phyloP scores from a whole-genome alignment of 768 basidiomycete species.

The Punctularia strigosozonata region DNA sequence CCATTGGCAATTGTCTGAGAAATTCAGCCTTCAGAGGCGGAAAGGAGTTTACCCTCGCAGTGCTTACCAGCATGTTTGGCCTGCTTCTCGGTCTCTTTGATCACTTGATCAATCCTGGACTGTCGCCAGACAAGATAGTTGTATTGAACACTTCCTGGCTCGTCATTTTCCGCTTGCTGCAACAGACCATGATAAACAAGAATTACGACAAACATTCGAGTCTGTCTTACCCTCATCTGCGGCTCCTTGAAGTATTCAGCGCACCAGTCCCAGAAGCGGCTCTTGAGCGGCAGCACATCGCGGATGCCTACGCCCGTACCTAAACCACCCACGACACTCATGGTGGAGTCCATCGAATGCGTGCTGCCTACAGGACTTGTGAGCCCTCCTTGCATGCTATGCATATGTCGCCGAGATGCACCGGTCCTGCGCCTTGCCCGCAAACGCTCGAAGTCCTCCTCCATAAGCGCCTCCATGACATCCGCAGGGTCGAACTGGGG shows the following conservation, averaged over 20 bases:
- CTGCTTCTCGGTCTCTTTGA: slow-evolving; percentile 56
- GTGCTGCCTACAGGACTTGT: slow-evolving; percentile 67
- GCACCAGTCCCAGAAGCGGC: slow-evolving; percentile 92
- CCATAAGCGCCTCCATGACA: slow-evolving; percentile 82
- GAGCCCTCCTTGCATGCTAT: slow-evolving; percentile 24
- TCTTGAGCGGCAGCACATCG: slow-evolving; percentile 83
- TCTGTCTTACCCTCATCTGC: slow-evolving; percentile 80
- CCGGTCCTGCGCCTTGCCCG: slow-evolving; percentile 47
- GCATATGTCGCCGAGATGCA: slow-evolving; percentile 21
- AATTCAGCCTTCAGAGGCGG: slow-evolving; percentile 4
- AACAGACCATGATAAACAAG: slow-evolving; percentile 1
- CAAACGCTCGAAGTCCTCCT: slow-evolving; percentile 90
- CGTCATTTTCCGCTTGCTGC: slow-evolving; percentile 89
- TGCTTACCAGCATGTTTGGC: slow-evolving; percentile 61
- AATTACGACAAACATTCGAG: not conserved
- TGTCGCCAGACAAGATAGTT: slow-evolving; percentile 96
- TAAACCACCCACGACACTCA: slow-evolving; percentile 61
- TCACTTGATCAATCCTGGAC: slow-evolving; percentile 75
- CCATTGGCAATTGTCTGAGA: slow-evolving; percentile 53
- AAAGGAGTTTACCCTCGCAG: not conserved
- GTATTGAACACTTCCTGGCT: slow-evolving; percentile 88
- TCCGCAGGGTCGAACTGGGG: slow-evolving; percentile 56
- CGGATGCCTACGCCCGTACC: slow-evolving; percentile 75
- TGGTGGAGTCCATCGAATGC: slow-evolving; percentile 64
- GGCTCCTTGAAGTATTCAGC: slow-evolving; percentile 96